These are phyloP conservation scores for Lyophyllum atratum DNA, from an alignment of 768 basidiomycete species.

Conservation along the genomic window DNA sequence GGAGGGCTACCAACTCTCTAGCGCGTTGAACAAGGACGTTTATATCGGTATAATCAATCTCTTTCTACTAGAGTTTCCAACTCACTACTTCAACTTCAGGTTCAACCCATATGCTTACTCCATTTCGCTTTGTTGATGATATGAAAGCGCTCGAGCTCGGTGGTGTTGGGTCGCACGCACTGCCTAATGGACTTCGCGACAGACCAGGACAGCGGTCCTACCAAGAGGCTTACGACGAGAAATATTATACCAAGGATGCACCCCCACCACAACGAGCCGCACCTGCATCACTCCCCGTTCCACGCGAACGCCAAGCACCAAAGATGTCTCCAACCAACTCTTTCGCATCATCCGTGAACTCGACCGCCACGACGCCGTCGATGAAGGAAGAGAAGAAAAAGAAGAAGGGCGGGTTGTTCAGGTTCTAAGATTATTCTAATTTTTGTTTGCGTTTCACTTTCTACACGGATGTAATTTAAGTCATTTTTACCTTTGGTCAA, in stretches of 20 bases:
- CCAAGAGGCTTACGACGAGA: slow-evolving; percentile 81
- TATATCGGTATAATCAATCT: slow-evolving; percentile 72
- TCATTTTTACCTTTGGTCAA: slow-evolving; percentile 18
- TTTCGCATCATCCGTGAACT: slow-evolving; percentile 44
- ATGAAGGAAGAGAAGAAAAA: slow-evolving; percentile 66
- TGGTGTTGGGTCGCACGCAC: slow-evolving; percentile 77
- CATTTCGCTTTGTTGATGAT: slow-evolving; percentile 83
- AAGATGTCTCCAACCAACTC: slow-evolving; percentile 59
- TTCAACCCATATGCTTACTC: slow-evolving; percentile 86
- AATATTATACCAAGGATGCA: slow-evolving; percentile 69
- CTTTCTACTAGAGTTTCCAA: neutral
- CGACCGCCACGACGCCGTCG: slow-evolving; percentile 28
- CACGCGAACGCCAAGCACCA: slow-evolving; percentile 33
- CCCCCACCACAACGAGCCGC: slow-evolving; percentile 51
- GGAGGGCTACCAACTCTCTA: slow-evolving; percentile 80
- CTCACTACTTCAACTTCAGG: slow-evolving; percentile 47
- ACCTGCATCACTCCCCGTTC: slow-evolving; percentile 34
- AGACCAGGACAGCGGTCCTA: slow-evolving; percentile 48
- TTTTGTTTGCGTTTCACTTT: slow-evolving; percentile 3
- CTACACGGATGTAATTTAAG: slow-evolving; percentile 16
- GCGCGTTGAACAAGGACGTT: slow-evolving; percentile 79
- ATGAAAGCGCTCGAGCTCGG: slow-evolving; percentile 84
- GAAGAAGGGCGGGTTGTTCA: slow-evolving; percentile 75
- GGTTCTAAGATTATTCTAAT: slow-evolving; percentile 44
- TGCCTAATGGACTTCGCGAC: slow-evolving; percentile 70